Evolutionary conservation across 2,329 filamentous ascomycete genomes (phyloP), one percentile per base, ranked within the genome.

Genomic region (Hymenoscyphus albidus): DNA sequence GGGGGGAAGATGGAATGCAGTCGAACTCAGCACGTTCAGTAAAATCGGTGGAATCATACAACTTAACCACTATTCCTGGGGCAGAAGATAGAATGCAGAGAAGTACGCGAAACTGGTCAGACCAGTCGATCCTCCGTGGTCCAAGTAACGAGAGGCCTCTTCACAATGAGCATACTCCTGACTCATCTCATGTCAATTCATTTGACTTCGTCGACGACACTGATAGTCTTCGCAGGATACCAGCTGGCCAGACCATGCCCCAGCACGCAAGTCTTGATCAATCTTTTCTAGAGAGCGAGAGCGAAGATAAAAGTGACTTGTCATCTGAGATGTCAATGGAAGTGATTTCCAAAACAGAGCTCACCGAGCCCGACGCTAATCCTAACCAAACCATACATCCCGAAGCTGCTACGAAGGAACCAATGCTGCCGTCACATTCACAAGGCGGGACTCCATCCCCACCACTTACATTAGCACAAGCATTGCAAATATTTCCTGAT

Each of bases 261-360:
- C 35, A 48, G 32, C 59, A 70, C 56, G 55, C 69, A 38, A 73
- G 73, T 55, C 58, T 65, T 16, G 64, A 81, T 81, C 57, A 76
- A 40, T 75, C 74, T 2, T 74, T 74, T 64, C 65, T 75, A 44
- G 68, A 75, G 22, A 71, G 67, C 48, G 73, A 73, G 60, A 72
- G 68, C 56, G 82, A 81, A 54, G 68, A 71, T 62, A 65, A 70
- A 59, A 86, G 82, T 38, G 85, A 88, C 65, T 77, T 89, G 7
- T 89, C 86, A 1, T 88, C 86, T 0, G 86, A 88, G 68, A 70
- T 89, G 55, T 88, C 86, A 0, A 76, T 78, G 1, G 83, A 86
- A n/a, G 74, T 78, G 1, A 70, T 80, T 2, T 73, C 69, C 65
- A 64, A 67, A 74, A 74, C 69, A 66, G 72, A 73, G 69, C 74